Conservation (phyloP, 805 yeast species). For the Pichia californica region DNA sequence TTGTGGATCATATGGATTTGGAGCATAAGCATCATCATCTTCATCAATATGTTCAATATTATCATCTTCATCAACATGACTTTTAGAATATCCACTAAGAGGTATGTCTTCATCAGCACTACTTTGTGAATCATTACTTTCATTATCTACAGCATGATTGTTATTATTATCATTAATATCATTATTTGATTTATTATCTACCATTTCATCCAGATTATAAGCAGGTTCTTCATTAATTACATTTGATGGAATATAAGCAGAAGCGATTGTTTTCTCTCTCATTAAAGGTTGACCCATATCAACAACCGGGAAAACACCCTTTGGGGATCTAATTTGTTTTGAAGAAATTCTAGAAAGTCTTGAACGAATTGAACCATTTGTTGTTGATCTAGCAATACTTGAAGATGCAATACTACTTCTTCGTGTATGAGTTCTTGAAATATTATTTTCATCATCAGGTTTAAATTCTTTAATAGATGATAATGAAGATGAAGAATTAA, state of each 20-base stretch:
- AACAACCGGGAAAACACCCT: conserved; percentile 71
- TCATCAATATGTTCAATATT: conserved; percentile 15
- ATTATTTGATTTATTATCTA: conserved; percentile 10
- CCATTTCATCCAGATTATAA: conserved; percentile 3
- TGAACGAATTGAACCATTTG: neutral
- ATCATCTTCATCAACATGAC: conserved; percentile 12
- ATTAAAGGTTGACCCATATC: conserved; percentile 67
- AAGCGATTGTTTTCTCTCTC: conserved; percentile 54
- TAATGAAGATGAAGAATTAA: neutral
- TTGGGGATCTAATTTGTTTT: conserved; percentile 45
- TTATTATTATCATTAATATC: conserved; percentile 24
- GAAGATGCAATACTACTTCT: neutral
- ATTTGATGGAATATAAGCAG: conserved; percentile 18
- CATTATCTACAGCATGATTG: conserved; percentile 10
- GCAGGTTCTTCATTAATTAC: conserved; percentile 6
- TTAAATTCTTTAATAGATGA: conserved; percentile 13
- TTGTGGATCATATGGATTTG: conserved; percentile 23
- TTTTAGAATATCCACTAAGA: conserved; percentile 3
- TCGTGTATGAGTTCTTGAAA: conserved; percentile 7
- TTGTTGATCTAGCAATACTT: neutral
- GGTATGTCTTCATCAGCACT: too few species aligned
- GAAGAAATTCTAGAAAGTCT: neutral
- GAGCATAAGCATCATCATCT: conserved; percentile 24
- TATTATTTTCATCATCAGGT: conserved; percentile 13
- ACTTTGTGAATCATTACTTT: conserved; percentile 6